phyloP scores from a whole-genome alignment of 345 rosid species.

The Boechera retrofracta region DNA sequence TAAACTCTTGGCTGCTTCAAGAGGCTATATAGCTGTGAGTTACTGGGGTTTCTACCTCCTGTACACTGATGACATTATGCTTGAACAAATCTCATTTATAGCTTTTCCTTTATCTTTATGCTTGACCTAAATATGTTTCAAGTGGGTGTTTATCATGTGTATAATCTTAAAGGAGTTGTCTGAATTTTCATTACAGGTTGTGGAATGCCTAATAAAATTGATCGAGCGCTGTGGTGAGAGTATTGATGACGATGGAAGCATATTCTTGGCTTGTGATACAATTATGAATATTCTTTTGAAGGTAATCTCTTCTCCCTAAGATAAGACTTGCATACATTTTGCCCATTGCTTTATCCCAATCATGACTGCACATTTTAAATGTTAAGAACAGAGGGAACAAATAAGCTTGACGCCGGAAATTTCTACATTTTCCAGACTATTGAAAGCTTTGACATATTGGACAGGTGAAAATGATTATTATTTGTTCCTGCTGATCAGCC shows the following conservation, averaged over 20 bases:
- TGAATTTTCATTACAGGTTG: conserved; percentile 56
- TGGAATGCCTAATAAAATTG: conserved; percentile 70
- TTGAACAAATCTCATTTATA: not conserved
- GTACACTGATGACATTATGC: not conserved
- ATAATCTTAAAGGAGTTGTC: conserved; percentile 1
- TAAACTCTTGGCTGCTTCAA: conserved; percentile 58
- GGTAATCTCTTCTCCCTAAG: conserved; percentile 51
- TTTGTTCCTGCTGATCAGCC: not conserved
- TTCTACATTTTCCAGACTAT: conserved; percentile 49
- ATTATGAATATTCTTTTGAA: conserved; percentile 81
- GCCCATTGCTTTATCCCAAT: not conserved
- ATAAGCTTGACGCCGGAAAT: conserved; percentile 53
- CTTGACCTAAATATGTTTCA: conserved; percentile 9
- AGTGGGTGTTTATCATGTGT: conserved; percentile 5
- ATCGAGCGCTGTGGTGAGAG: conserved; percentile 46
- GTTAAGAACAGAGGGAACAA: conserved; percentile 57
- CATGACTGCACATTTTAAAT: conserved; percentile 5
- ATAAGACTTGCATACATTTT: conserved; percentile 12
- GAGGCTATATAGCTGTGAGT: conserved; percentile 74
- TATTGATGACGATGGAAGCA: conserved; percentile 53
- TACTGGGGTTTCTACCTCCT: conserved; percentile 18
- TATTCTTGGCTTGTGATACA: conserved; percentile 88
- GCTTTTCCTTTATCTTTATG: conserved; percentile 2
- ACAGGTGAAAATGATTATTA: conserved; percentile 52
- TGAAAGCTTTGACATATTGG: conserved; percentile 73